Conservation (phyloP, 768 basidiomycete genomes). For the Arthromyces matolae region DNA sequence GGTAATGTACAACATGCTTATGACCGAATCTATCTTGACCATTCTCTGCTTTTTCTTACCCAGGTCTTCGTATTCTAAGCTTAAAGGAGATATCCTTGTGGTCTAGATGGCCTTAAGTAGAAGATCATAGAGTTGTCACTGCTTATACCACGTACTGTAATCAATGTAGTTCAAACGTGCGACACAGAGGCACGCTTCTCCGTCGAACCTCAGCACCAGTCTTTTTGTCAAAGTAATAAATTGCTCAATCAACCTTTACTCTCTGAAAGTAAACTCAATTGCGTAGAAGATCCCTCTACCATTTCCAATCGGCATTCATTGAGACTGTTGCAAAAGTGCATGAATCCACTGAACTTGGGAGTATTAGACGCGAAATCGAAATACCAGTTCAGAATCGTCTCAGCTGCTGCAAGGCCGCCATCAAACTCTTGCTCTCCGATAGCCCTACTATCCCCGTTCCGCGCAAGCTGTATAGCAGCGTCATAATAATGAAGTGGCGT, state of each 20-base stretch:
- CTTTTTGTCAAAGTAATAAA: no score
- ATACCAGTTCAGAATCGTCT: conserved; percentile 60
- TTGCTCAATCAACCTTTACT: no score
- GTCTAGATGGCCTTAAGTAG: no score
- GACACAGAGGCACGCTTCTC: no score
- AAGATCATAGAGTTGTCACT: no score
- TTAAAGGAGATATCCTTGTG: conserved; percentile 1
- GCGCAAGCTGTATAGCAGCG: conserved; percentile 68
- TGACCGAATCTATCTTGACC: background rate
- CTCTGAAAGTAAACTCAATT: conserved; percentile 33
- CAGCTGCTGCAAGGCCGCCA: conserved; percentile 56
- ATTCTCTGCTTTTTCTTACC: conserved; percentile 5
- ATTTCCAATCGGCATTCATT: conserved; percentile 64
- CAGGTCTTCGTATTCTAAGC: conserved; percentile 45
- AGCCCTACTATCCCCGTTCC: conserved; percentile 50
- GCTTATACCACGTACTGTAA: no score
- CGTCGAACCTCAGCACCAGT: no score
- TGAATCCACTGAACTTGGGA: background rate
- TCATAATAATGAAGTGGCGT: conserved; percentile 75
- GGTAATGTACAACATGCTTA: conserved; percentile 34
- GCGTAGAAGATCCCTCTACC: conserved; percentile 52
- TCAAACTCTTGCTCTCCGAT: conserved; percentile 67
- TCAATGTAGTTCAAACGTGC: no score
- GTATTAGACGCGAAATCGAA: background rate
- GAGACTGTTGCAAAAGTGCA: conserved; percentile 36